phyloP scores from a whole-genome alignment of 257 asterid species.

The Parsonsia alboflavescens region DNA sequence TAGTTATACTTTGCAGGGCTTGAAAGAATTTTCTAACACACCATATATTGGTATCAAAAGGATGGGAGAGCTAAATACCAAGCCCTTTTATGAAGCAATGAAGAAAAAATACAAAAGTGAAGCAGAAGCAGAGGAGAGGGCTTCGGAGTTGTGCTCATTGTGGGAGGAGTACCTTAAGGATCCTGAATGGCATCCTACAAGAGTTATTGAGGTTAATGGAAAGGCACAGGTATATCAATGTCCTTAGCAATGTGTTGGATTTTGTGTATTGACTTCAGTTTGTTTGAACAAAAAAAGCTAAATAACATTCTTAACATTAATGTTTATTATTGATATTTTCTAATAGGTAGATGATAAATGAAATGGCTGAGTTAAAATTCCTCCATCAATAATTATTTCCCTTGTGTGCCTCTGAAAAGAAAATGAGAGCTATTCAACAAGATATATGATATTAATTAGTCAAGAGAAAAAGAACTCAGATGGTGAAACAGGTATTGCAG shows the following conservation, averaged over 20 bases:
- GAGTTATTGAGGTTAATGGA: constrained; percentile 51
- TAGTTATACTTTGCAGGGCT: constrained; percentile 36
- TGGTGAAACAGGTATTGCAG: neutral
- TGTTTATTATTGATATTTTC: neutral
- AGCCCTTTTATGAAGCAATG: constrained; percentile 74
- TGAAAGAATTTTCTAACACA: constrained; percentile 49
- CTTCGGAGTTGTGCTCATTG: constrained; percentile 70
- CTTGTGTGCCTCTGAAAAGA: neutral
- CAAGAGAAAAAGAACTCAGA: neutral
- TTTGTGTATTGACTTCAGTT: neutral
- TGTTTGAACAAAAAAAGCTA: neutral
- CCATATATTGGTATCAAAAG: constrained; percentile 61
- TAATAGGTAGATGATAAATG: neutral
- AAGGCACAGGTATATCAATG: constrained; percentile 44
- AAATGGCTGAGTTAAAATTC: neutral
- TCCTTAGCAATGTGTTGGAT: neutral
- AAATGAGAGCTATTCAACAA: neutral
- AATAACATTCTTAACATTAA: neutral
- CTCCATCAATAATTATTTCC: neutral
- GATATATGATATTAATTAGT: neutral
- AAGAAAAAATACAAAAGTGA: constrained; percentile 48
- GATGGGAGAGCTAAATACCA: constrained; percentile 83
- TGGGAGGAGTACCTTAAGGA: constrained; percentile 96
- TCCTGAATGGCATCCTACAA: constrained; percentile 90
- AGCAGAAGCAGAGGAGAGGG: constrained; percentile 69